Percentiles rank a stretch among this genome's conserved stretches.
Conservation (phyloP, 2,329 filamentous ascomycete species). For the Penicillium sp. region DNA sequence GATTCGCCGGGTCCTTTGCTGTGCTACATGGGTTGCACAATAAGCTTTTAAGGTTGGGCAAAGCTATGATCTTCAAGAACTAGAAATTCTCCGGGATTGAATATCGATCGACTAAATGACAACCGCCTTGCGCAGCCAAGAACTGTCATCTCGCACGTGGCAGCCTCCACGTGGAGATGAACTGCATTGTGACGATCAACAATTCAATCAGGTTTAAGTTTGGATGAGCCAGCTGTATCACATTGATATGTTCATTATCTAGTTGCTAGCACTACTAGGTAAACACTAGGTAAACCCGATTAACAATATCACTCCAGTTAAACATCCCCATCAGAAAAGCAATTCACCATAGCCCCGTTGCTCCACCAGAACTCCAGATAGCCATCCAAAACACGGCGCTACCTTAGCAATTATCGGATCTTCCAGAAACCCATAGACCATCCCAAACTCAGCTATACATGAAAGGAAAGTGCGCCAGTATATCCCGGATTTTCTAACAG, state of each 20-base stretch:
- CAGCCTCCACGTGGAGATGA: neutral
- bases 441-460: conserved; percentile 25
- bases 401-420: conserved; percentile 18
- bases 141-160: neutral
- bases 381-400: conserved; percentile 9
- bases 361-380: conserved; percentile 20
- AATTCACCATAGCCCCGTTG: conserved; percentile 12
- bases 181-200: neutral
- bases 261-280: conserved; percentile 13
- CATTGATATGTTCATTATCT: conserved; percentile 21
- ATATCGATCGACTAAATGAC: neutral
- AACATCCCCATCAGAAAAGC: conserved; percentile 9
- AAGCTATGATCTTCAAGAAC: neutral
- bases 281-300: conserved; percentile 2
- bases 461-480: conserved; percentile 21
- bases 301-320: conserved; percentile 7
- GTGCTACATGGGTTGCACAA: neutral
- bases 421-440: conserved; percentile 20
- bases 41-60: neutral
- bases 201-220: neutral
- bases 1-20: neutral
- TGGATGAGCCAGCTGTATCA: neutral
- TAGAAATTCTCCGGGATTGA: neutral
- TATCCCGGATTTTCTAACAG: conserved; percentile 10
- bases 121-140: neutral